Base-by-base conservation (phyloP, 192 early-diverging fungal genomes). In the Umbelopsis isabellina region DNA sequence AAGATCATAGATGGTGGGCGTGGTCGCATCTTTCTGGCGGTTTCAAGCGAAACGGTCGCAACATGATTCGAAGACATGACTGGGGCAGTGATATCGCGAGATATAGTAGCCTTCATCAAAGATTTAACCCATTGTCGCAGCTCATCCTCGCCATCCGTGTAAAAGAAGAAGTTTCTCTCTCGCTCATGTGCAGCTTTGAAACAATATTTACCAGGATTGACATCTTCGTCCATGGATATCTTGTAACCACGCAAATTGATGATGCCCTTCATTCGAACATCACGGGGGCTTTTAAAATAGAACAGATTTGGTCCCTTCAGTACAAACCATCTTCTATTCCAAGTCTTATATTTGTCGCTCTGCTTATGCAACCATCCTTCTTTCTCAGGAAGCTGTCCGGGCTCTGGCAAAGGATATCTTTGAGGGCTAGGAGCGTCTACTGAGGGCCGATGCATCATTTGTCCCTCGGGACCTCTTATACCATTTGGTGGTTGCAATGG, bases 31-130 rank as follows among this genome's bases (percentile, higher is more conserved):
- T 83, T 71, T 33, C 80, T 83, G 13, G 88, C 88, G 2, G 83
- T 80, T 48, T 87, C 76, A 8, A 89, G 68, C 2, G 86, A 75
- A 11, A 89, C 79, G 0, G 88, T 89, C 3, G 79, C 73, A 18
- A 89, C 79, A 58, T 87, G 85, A 49, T 82, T 85, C 13, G 88
- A 89, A 2, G 86, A 87, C 47, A 86, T 80, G 11, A 89, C 84
- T 16, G 86, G 88, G 1, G 85, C 80, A 41, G 48, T 73, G 18
- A 81, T 76, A 67, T 88, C 86, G 0, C 86, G 78, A 12, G 79
- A 75, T 69, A 89, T 89, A 0, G 88, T 89, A 2, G 87, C 85
- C 70, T 89, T 89, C 84, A 89, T 86, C 65, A 89, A 67, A 13
- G 84, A 81, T 53, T 85, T 87, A 27, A 88, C 77, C 88, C 88